phyloP scores from a whole-genome alignment of 1,284 basidiomycete species.

The Apiotrichum gracile region DNA sequence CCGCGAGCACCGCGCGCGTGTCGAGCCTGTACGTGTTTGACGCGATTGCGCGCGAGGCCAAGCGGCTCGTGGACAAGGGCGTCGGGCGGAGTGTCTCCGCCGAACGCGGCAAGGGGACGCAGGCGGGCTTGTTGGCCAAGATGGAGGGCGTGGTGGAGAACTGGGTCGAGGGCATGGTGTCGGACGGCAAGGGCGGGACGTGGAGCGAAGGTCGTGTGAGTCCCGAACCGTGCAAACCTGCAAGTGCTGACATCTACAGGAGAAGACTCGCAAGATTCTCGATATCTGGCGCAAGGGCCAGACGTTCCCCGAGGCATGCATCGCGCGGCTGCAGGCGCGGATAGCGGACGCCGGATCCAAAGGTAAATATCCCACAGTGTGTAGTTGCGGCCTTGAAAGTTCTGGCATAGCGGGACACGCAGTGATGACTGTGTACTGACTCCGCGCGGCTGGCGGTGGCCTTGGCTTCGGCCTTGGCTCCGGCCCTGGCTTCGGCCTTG shows the following conservation, averaged over 20 bases:
- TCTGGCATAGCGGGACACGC: no score
- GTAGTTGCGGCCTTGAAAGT: no score
- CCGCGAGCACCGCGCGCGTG: slow-evolving; percentile 57
- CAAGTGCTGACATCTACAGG: slow-evolving; percentile 61
- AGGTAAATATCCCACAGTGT: slow-evolving; percentile 22
- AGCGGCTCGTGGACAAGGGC: slow-evolving; percentile 61
- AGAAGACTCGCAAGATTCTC: slow-evolving; percentile 87
- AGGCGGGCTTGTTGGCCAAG: slow-evolving; percentile 73
- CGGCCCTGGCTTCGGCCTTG: no score
- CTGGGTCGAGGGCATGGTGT: slow-evolving; percentile 70
- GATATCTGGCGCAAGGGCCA: slow-evolving; percentile 87
- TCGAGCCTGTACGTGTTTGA: slow-evolving; percentile 85
- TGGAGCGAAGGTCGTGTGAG: slow-evolving; percentile 74
- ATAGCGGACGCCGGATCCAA: slow-evolving; percentile 7
- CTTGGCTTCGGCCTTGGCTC: not conserved
- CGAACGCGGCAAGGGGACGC: slow-evolving; percentile 56
- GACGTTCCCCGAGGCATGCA: slow-evolving; percentile 65
- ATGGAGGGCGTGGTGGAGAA: slow-evolving; percentile 78
- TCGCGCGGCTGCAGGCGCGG: slow-evolving; percentile 20
- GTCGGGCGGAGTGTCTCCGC: slow-evolving; percentile 55
- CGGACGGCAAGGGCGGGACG: slow-evolving; percentile 51
- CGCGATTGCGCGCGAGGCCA: slow-evolving; percentile 76
- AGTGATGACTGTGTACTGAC: no score
- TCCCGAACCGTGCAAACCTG: slow-evolving; percentile 32
- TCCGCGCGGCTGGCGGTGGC: no score